Evolutionary conservation across 805 yeast genomes (phyloP), one percentile per base, ranked within the genome.

Genomic region (Kluyveromyces aestuarii): DNA sequence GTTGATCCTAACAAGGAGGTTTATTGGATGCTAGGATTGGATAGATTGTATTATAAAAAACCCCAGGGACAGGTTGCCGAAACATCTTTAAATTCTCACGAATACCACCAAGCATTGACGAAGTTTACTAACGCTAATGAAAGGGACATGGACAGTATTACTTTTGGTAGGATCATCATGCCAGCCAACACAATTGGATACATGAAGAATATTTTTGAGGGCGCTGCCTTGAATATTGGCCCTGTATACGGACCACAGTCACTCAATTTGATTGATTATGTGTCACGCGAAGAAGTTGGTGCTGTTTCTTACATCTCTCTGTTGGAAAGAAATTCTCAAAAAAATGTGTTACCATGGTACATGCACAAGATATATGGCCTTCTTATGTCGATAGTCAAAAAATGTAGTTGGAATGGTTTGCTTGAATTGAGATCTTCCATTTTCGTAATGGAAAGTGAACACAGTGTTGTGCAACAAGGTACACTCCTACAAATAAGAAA

Each of bases 391-490:
- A 75, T 93, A 54, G 79, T 82, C 2, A 75, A 82, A 17, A 67
- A 73, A 21, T 70, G 82, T 39, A 96, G 96, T 4, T 91, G 99
- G 99, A 87, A 87, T 55, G 77, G 75, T 36, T 64, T 88, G 36
- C 72, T 90, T 54, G 70, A 72, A 49, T 59, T 82, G 37, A 78
- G 96, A 50, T 79, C 89, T 1, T 69, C 73, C 17, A 81, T 85
- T 0, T 91, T 91, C 66, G 79, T 87, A 9, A 91, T 91, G 89
- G 87, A 81, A 58, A 80, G 76, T 39, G 91, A 85, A 59, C 80
- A 80, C 55, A 19, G 18, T 18, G 42, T 40, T 1, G 25, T 37
- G 27, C 47, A 50, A 9, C 52, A 50, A 10, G 50, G 36, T 25
- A 44, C 59, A 10, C 61, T 59, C n/a, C 46, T 52, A 14, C 53